Base-by-base conservation (phyloP, 2,329 filamentous ascomycete genomes). In the Fusarium floridanum region DNA sequence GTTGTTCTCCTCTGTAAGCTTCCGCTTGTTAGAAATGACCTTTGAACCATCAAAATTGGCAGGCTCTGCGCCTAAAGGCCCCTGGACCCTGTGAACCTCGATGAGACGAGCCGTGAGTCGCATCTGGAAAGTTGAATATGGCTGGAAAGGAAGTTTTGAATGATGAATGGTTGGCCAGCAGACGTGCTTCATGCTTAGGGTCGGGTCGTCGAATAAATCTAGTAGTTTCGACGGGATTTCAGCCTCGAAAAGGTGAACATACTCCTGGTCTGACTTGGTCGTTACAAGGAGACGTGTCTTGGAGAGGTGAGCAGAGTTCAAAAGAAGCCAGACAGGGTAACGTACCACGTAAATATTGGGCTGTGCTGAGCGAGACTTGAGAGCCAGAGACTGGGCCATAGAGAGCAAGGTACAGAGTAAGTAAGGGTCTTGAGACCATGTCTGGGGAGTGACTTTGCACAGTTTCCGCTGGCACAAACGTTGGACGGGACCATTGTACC, bases 361-460 rank as follows among this genome's bases (percentile, higher is more conserved):
- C 50, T 57, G 29, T 63, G 24, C 8, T 6, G 22, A 45, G 24
- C 27, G 50, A 36, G 34, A 36, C 32, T 41, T 55, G 17, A 36
- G 43, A 32, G 29, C 56, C 39, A 43, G 36, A 29, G 36, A 56
- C 24, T 68, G 45, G 12, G 66, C 66, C 61, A 68, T 36, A 16
- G 66, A 64, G 9, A 68, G 39, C 16, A 68, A 32, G 24, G 64
- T 32, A 20, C 55, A 68, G 34, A 68, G 27, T 29, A 68, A 29
- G 45, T 68, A 64, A 12, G 66, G 61, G 50, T 68, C 55, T 29
- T 56, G n/a, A 24, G 37, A 64, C 66, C 55, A 68, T 11, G 12
- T 32, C 7, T n/a, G n/a, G 14, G 66, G 66, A 37, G 53, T 61
- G 27, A 56, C 36, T 4, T 61, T 12, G 11, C 20, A 53, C 27